Evolutionary conservation across 805 yeast genomes (phyloP).

Genomic region (Ogataea parapolymorpha): DNA sequence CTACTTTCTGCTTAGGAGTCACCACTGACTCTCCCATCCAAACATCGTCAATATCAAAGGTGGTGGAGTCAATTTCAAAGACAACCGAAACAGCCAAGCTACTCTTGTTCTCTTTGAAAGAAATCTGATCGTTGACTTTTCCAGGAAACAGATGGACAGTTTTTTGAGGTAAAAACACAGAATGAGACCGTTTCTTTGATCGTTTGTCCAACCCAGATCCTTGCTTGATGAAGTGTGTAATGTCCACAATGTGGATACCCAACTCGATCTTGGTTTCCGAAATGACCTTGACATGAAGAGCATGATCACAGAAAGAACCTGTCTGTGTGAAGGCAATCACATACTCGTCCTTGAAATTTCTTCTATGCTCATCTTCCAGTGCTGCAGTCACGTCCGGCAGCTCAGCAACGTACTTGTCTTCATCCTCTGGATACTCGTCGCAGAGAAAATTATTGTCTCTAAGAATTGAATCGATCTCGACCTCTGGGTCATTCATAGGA

Average conservation of each 20-base stretch:
- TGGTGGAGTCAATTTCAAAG: constrained; percentile 71
- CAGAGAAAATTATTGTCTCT: constrained; percentile 82
- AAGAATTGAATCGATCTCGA: constrained; percentile 84
- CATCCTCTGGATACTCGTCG: constrained; percentile 66
- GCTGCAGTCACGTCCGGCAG: constrained; percentile 36
- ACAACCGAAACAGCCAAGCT: constrained; percentile 73
- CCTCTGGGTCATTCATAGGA: constrained; percentile 65
- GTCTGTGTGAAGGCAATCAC: constrained; percentile 61
- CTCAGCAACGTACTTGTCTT: constrained; percentile 34
- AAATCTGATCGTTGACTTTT: constrained; percentile 54
- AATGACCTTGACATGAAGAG: constrained; percentile 70
- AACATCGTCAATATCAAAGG: constrained; percentile 69
- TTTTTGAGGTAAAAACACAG: constrained; percentile 83
- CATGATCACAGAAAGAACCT: constrained; percentile 65
- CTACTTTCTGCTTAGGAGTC: constrained; percentile 56
- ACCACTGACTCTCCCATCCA: constrained; percentile 73
- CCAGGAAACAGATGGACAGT: constrained; percentile 66
- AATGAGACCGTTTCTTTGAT: constrained; percentile 83
- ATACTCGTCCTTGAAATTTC: constrained; percentile 55
- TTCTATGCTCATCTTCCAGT: constrained; percentile 39
- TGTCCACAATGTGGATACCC: constrained; percentile 85
- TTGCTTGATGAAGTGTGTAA: constrained; percentile 64
- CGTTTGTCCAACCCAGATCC: constrained; percentile 82
- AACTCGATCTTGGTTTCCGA: constrained; percentile 64
- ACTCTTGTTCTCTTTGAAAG: constrained; percentile 58